Conservation (phyloP, 2,329 filamentous ascomycete genomes). For the Pseudocercospora musae region DNA sequence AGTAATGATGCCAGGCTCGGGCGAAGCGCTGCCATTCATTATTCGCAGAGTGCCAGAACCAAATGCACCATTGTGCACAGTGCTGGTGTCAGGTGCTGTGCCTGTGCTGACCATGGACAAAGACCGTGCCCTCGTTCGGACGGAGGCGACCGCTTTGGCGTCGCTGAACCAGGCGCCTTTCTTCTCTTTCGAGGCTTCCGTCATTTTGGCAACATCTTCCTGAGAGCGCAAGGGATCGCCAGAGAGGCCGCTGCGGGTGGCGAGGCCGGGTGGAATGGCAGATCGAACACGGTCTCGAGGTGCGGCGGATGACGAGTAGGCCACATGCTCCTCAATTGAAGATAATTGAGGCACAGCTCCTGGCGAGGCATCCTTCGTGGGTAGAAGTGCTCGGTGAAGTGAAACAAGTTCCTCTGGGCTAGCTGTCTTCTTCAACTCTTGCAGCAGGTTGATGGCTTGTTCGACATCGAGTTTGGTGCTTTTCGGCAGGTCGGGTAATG, state of each 20-base stretch:
- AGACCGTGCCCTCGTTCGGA: not conserved
- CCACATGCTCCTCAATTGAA: slow-evolving; percentile 20
- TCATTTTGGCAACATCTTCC: slow-evolving; percentile 5
- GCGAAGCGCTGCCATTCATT: slow-evolving; percentile 47
- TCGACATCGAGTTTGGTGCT: slow-evolving; percentile 41
- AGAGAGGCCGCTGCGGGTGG: slow-evolving; percentile 23
- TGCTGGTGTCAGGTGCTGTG: slow-evolving; percentile 41
- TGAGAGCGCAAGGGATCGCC: slow-evolving; percentile 20
- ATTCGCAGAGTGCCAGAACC: slow-evolving; percentile 45
- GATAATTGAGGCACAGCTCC: slow-evolving; percentile 17
- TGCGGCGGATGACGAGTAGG: slow-evolving; percentile 9
- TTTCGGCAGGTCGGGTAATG: slow-evolving; percentile 16
- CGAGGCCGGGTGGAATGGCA: slow-evolving; percentile 40
- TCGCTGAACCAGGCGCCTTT: slow-evolving; percentile 18
- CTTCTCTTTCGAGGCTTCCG: slow-evolving; percentile 6
- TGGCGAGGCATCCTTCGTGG: slow-evolving; percentile 30
- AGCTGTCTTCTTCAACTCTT: slow-evolving; percentile 48
- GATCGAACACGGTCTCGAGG: slow-evolving; percentile 32
- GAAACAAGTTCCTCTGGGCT: slow-evolving; percentile 49
- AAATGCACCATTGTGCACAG: slow-evolving; percentile 39
- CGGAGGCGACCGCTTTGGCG: slow-evolving; percentile 1
- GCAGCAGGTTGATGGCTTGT: slow-evolving; percentile 44
- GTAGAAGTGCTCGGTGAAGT: slow-evolving; percentile 37
- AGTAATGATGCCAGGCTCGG: slow-evolving; percentile 38
- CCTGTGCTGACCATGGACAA: slow-evolving; percentile 27